Evolutionary conservation across 441 rosid genomes (phyloP).

Genomic region (Manihot esculenta): DNA sequence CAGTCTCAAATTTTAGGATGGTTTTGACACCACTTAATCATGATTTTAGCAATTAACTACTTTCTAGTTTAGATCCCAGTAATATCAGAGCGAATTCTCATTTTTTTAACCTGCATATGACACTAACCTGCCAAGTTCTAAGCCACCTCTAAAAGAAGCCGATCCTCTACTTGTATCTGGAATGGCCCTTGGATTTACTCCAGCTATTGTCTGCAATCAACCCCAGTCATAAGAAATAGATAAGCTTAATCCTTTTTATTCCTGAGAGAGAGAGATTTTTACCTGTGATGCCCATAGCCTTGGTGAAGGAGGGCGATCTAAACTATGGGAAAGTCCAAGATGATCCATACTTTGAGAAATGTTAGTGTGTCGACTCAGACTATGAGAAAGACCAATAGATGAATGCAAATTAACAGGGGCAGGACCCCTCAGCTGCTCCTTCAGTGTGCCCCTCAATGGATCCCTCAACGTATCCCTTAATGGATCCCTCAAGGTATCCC

Average conservation of each 20-base stretch:
- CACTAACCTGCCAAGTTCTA: slow-evolving; percentile 72
- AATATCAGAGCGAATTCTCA: background rate
- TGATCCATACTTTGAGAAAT: slow-evolving; percentile 40
- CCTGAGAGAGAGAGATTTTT: slow-evolving; percentile 25
- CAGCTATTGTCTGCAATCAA: slow-evolving; percentile 46
- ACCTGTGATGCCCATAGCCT: slow-evolving; percentile 73
- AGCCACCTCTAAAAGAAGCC: slow-evolving; percentile 49
- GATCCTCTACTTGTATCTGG: slow-evolving; percentile 54
- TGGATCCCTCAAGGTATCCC: slow-evolving; percentile 15
- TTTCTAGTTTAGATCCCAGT: background rate
- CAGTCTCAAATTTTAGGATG: background rate
- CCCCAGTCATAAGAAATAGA: slow-evolving; percentile 21
- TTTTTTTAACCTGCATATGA: background rate
- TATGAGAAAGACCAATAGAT: slow-evolving; percentile 44
- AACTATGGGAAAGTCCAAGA: slow-evolving; percentile 42
- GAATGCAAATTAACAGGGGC: slow-evolving; percentile 40
- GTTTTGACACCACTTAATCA: background rate
- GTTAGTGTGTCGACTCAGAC: slow-evolving; percentile 34
- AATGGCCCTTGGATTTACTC: slow-evolving; percentile 45
- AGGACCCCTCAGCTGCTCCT: slow-evolving; percentile 25
- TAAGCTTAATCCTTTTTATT: background rate
- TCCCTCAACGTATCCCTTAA: slow-evolving; percentile 15
- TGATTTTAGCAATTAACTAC: background rate
- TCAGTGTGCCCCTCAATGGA: slow-evolving; percentile 8
- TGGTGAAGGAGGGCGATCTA: slow-evolving; percentile 48